Evolutionary conservation across 305 asterid species (phyloP).

Genomic region (Fraxinus greggii): DNA sequence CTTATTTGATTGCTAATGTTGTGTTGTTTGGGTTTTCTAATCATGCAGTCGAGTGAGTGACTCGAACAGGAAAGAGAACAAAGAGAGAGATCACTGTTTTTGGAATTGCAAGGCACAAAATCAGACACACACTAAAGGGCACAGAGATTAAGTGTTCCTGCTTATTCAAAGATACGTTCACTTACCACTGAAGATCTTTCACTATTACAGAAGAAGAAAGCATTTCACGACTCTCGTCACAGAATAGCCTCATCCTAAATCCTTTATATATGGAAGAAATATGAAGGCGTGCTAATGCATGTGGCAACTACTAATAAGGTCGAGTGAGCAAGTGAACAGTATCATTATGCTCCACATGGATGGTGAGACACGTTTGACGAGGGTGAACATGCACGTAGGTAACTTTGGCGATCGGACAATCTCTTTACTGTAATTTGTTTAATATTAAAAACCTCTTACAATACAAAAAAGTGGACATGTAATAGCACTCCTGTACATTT

Average conservation of each 20-base stretch:
- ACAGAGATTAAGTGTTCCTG: not conserved
- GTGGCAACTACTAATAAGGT: not conserved
- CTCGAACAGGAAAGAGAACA: not conserved
- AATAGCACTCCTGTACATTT: not conserved
- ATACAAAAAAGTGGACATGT: not conserved
- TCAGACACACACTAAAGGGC: not conserved
- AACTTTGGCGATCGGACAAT: not conserved
- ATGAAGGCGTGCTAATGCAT: not conserved
- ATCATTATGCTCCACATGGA: not conserved
- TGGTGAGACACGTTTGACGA: not conserved
- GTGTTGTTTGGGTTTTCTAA: not conserved
- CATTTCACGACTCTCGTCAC: not conserved
- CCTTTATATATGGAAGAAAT: not conserved
- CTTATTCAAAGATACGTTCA: not conserved
- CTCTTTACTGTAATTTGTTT: not conserved
- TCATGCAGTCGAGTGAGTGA: not conserved
- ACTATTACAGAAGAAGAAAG: slow-evolving; percentile 29
- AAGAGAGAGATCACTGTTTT: not conserved
- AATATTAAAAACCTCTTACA: not conserved
- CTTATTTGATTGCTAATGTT: not conserved
- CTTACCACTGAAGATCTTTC: slow-evolving; percentile 39
- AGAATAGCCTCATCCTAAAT: not conserved
- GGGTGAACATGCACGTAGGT: not conserved
- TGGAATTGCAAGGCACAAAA: not conserved
- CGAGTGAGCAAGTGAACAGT: not conserved